These are phyloP conservation scores for Baudoinia panamericana DNA, from an alignment of 495 filamentous ascomycete genomes.

Conservation along the genomic window DNA sequence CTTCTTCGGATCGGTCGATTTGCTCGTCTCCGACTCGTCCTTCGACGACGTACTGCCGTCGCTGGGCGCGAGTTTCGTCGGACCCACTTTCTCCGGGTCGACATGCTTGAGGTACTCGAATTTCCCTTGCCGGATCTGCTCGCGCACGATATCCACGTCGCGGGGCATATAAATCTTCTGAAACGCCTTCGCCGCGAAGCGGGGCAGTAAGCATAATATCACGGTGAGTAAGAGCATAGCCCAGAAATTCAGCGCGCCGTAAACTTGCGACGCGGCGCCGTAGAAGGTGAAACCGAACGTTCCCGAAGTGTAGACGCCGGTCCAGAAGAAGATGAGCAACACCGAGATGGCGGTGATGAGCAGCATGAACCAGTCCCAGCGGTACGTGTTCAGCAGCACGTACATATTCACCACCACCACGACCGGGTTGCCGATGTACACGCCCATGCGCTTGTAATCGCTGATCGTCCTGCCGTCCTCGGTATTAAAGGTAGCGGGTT, in stretches of 20 bases:
- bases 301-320: constrained; percentile 72
- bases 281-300: constrained; percentile 59
- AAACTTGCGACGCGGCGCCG: constrained; percentile 62
- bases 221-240: constrained; percentile 60
- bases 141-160: constrained; percentile 92
- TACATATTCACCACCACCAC: constrained; percentile 78
- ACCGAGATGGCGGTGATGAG: constrained; percentile 70
- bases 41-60: constrained; percentile 35
- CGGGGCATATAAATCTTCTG: constrained; percentile 88
- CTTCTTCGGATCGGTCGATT: constrained; percentile 24
- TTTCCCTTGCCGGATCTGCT: constrained; percentile 69
- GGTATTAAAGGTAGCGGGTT: constrained; percentile 51
- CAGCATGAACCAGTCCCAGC: constrained; percentile 92
- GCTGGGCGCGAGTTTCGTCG: constrained; percentile 24
- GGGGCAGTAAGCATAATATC: constrained; percentile 67
- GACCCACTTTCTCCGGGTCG: constrained; percentile 31
- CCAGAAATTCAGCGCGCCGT: constrained; percentile 76
- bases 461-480: constrained; percentile 55
- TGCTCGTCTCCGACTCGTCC: constrained; percentile 53
- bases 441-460: constrained; percentile 69
- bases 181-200: constrained; percentile 68
- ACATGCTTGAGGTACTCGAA: constrained; percentile 55
- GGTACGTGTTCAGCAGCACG: constrained; percentile 87
- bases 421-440: constrained; percentile 68
- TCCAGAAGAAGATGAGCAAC: constrained; percentile 91